Evolutionary conservation across 495 filamentous ascomycete species (phyloP).

Genomic region (Beverwykella pulmonaria): DNA sequence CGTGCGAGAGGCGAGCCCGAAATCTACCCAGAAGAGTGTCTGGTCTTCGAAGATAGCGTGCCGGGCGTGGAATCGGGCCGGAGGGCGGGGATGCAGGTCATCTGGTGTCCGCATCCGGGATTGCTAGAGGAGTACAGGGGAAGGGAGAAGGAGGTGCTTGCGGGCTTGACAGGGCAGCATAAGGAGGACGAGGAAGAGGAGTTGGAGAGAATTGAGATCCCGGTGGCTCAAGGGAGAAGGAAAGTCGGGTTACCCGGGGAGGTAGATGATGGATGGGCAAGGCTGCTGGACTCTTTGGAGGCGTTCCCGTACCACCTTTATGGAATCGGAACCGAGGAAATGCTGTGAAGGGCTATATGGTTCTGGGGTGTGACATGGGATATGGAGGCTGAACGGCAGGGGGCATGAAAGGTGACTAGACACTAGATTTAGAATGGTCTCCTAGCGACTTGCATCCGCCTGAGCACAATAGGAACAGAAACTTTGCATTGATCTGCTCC

Average conservation of each 20-base stretch:
- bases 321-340: slow-evolving; percentile 47
- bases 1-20: slow-evolving; percentile 60
- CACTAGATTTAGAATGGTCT: neutral
- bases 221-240: slow-evolving; percentile 48
- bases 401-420: neutral
- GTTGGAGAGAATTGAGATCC: slow-evolving; percentile 48
- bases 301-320: slow-evolving; percentile 74
- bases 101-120: slow-evolving; percentile 88
- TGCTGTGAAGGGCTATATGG: neutral
- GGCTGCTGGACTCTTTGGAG: slow-evolving; percentile 62
- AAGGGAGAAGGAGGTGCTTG: slow-evolving; percentile 79
- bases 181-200: slow-evolving; percentile 57
- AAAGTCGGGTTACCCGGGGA: slow-evolving; percentile 49
- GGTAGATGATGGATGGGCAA: slow-evolving; percentile 74
- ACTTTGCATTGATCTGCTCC: neutral
- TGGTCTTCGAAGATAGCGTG: slow-evolving; percentile 96
- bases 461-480: neutral
- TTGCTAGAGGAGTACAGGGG: slow-evolving; percentile 74
- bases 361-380: neutral
- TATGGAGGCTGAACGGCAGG: neutral
- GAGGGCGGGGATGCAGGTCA: slow-evolving; percentile 90
- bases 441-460: too few species aligned
- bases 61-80: slow-evolving; percentile 89
- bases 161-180: slow-evolving; percentile 72
- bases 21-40: slow-evolving; percentile 80